Evolutionary conservation across 2,329 filamentous ascomycete species (phyloP), one percentile per base, ranked within the genome.

Genomic region (Exophiala spinifera): DNA sequence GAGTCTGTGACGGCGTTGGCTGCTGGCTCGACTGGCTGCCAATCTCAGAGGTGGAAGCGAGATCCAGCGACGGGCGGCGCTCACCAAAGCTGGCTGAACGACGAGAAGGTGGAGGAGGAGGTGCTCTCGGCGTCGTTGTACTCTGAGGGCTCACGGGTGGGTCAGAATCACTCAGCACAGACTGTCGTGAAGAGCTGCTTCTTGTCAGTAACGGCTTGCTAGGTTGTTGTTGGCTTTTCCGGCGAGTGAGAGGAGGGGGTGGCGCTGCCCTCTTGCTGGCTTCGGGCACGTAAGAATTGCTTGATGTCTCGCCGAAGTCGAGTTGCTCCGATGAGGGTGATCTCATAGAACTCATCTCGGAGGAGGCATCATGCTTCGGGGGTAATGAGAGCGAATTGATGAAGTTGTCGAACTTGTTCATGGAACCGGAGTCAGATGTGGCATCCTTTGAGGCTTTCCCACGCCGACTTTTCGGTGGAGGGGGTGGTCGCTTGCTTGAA

Each of bases 401-500:
- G 36, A 60, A 60, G n/a, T 28, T 53, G 36, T 60, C 54, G 23
- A 60, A 60, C 17, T 51, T 55, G 34, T 52, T 34, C 10, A 49
- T 51, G n/a, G 55, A 40, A 10, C 49, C 57, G 21, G 36, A 46
- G 40, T 57, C 47, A 6, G 23, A 37, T 10, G 19, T 37, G 15
- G 44, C 66, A 53, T 51, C 69, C 61, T 78, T 83, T 60, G 92
- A 87, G 15, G 85, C 78, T 69, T 87, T 91, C 3, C 89, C 89
- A 71, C 91, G 88, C 51, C 88, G 83, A 48, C 87, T 90, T 66
- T 81, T 89, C 10, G 88, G 88, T 5, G 87, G 86, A 4, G 88
- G 88, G 13, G 87, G 86, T 59, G 82, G 82, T 70, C 82, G 84
- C 66, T 86, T 87, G 60, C 78, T 73, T 50, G 63, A 56, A 58